Evolutionary conservation across 73 alveolate genomes (phyloP).

Genomic region (Uronychia binucleata): DNA sequence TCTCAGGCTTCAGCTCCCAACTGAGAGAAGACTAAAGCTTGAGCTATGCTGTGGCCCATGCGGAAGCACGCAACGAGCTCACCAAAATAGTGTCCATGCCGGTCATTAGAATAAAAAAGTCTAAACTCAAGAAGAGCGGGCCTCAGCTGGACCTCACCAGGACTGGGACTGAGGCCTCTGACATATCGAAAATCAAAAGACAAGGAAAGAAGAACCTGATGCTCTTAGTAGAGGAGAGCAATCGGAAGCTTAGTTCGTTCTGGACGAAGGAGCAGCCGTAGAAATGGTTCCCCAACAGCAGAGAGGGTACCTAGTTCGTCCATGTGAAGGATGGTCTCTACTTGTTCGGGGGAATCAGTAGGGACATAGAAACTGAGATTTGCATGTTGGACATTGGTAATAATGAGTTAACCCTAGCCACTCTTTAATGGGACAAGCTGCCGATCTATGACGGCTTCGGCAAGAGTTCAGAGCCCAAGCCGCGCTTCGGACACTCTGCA

Average conservation of each 20-base stretch:
- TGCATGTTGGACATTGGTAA: not conserved
- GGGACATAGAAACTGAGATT: not conserved
- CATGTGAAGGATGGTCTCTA: not conserved
- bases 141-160: not conserved
- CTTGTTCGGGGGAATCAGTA: not conserved
- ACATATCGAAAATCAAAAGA: not conserved
- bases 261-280: not conserved
- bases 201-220: not conserved
- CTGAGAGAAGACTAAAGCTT: not conserved
- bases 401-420: too few species aligned
- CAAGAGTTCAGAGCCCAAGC: not conserved
- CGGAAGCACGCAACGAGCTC: not conserved
- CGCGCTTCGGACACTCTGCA: not conserved
- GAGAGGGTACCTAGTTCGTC: not conserved
- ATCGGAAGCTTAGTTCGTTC: not conserved
- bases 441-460: not conserved
- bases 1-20: not conserved
- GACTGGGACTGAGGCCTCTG: not conserved
- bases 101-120: not conserved
- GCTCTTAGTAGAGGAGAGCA: not conserved
- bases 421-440: not conserved
- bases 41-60: not conserved
- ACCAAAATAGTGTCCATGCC: not conserved
- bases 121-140: not conserved
- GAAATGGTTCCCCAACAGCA: not conserved